A percentile compares a stretch with the other conserved stretches of the same genome.
phyloP scores from a whole-genome alignment of 148 eudicot genomes.

The Vaccinium darrowii region DNA sequence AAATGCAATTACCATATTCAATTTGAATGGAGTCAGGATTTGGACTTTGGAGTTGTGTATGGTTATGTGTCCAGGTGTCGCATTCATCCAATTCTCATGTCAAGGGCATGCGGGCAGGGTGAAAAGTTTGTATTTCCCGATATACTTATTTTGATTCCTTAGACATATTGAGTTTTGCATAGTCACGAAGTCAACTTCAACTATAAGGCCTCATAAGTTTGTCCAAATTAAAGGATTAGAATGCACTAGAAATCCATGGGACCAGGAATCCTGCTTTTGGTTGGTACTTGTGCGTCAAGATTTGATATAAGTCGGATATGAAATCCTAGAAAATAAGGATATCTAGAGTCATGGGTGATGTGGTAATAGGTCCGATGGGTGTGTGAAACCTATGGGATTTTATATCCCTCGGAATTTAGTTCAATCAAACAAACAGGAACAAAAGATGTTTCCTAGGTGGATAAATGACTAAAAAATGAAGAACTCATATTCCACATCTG shows the following conservation, averaged over 20 bases:
- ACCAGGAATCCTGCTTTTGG: not conserved
- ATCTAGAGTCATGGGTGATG: not conserved
- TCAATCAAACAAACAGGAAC: not conserved
- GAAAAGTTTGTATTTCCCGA: not conserved
- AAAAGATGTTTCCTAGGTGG: not conserved
- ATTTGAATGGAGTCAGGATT: not conserved
- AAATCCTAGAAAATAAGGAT: not conserved
- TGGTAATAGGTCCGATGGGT: not conserved
- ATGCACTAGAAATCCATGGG: not conserved
- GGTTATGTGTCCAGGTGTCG: not conserved
- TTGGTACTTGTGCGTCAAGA: not conserved
- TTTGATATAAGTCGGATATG: not conserved
- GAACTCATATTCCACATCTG: not conserved
- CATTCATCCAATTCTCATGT: not conserved
- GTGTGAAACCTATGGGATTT: not conserved
- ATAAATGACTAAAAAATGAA: not conserved
- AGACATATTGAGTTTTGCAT: not conserved
- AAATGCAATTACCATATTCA: not conserved
- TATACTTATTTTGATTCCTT: not conserved
- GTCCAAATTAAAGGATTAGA: not conserved
- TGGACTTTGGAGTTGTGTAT: not conserved
- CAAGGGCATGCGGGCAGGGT: not conserved
- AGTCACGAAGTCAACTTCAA: not conserved
- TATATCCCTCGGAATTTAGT: not conserved
- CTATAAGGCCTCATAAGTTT: not conserved